A percentile compares a stretch with the other conserved stretches of the same genome.
Conservation (phyloP, 768 basidiomycete genomes). For the Jaapia argillacea region DNA sequence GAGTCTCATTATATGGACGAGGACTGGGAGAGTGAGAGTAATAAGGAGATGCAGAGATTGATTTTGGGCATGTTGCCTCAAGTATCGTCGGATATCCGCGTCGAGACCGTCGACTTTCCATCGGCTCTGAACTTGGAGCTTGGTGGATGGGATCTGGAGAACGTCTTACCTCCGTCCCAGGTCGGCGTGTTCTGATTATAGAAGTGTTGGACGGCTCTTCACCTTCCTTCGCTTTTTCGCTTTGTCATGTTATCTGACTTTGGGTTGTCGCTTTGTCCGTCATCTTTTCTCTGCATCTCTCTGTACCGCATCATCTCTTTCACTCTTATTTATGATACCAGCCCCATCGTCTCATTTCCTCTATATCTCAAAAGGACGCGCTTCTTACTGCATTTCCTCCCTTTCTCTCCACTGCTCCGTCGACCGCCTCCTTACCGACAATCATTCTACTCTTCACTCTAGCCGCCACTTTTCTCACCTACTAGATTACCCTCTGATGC, state of each 20-base stretch:
- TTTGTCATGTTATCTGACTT: constrained; percentile 2
- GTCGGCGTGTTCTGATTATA: constrained; percentile 9
- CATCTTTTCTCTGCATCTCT: constrained; percentile 6
- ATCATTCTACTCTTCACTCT: background rate
- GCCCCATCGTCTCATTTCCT: no score
- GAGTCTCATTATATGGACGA: constrained; percentile 11
- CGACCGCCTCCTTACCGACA: background rate
- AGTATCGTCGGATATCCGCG: constrained; percentile 19
- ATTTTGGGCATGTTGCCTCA: constrained; percentile 42
- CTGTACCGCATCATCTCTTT: no score
- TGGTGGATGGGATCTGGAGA: constrained; percentile 14
- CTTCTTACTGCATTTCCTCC: constrained; percentile 10
- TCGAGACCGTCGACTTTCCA: constrained; percentile 14
- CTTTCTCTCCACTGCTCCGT: constrained; percentile 8
- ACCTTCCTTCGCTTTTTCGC: constrained; percentile 5
- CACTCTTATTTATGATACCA: no score
- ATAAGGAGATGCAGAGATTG: constrained; percentile 50
- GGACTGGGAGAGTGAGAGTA: constrained; percentile 16
- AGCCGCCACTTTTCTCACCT: background rate
- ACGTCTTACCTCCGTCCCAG: constrained; percentile 10
- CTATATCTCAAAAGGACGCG: constrained; percentile 4
- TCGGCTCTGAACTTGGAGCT: constrained; percentile 22
- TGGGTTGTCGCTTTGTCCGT: constrained; percentile 1
- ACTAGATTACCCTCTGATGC: constrained; percentile 16
- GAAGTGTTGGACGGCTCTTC: background rate